A percentile compares a stretch with the other conserved stretches of the same genome.
phyloP scores from a whole-genome alignment of 2,329 filamentous ascomycete species.

The Colletotrichum noveboracense region DNA sequence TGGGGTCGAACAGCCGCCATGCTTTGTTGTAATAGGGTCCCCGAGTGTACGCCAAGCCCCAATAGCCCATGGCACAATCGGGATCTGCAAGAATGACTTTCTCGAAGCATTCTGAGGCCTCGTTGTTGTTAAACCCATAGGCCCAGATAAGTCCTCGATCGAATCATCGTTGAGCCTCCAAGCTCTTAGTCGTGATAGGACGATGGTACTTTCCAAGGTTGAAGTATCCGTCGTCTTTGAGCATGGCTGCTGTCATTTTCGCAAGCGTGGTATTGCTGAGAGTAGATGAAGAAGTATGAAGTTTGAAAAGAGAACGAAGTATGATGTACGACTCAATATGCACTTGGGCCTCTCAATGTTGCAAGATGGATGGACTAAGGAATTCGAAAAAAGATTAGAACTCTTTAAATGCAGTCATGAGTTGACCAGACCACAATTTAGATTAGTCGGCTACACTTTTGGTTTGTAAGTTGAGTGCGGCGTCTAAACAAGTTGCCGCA shows the following conservation, averaged over 20 bases:
- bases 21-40: slow-evolving; percentile 56
- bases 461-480: neutral
- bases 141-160: slow-evolving; percentile 61
- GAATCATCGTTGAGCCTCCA: slow-evolving; percentile 60
- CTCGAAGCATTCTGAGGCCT: slow-evolving; percentile 55
- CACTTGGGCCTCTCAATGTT: neutral
- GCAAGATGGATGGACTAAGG: neutral
- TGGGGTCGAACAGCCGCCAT: slow-evolving; percentile 25
- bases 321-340: neutral
- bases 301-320: neutral
- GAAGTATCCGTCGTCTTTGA: slow-evolving; percentile 16
- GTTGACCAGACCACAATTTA: neutral
- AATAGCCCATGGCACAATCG: slow-evolving; percentile 52
- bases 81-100: slow-evolving; percentile 48
- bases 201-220: slow-evolving; percentile 54
- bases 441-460: neutral
- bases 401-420: neutral
- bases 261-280: neutral
- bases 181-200: slow-evolving; percentile 47
- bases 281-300: neutral
- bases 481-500: neutral
- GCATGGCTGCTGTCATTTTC: neutral
- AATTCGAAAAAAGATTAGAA: neutral
- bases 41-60: slow-evolving; percentile 59
- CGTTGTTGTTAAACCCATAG: slow-evolving; percentile 67